A percentile compares a stretch with the other conserved stretches of the same genome.
Conservation (phyloP, 2,329 filamentous ascomycete genomes). For the Arthrobotrys musiformis region DNA sequence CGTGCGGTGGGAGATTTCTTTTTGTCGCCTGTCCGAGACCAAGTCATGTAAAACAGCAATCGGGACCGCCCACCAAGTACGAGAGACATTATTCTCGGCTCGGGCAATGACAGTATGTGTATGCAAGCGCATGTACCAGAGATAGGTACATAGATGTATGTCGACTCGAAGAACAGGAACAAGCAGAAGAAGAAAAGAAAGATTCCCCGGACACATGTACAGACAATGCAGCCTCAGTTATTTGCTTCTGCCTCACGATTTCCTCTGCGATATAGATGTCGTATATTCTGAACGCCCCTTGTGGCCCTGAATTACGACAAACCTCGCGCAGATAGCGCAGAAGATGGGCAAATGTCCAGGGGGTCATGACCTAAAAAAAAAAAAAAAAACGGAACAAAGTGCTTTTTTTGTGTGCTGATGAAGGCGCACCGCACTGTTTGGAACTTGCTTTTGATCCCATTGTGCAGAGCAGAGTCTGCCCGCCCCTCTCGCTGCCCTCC, state of each 20-base stretch:
- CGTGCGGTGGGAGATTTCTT: constrained; percentile 6
- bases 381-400: not conserved
- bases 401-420: constrained; percentile 14
- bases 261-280: not conserved
- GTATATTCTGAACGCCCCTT: not conserved
- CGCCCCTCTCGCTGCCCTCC: no score
- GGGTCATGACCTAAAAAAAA: constrained; percentile 17
- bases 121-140: no score
- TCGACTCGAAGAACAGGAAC: not conserved
- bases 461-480: not conserved
- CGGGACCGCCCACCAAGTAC: constrained; percentile 22
- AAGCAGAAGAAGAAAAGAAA: constrained; percentile 25
- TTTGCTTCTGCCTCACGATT: constrained; percentile 17
- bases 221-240: not conserved
- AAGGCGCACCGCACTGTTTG: constrained; percentile 16
- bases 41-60: no score
- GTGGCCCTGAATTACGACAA: constrained; percentile 13
- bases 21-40: not conserved
- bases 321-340: constrained; percentile 15
- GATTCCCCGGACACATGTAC: not conserved
- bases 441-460: constrained; percentile 42
- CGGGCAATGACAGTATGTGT: constrained; percentile 2
- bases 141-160: no score
- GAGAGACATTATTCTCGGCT: constrained; percentile 13
- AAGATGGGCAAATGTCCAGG: not conserved